A percentile compares a stretch with the other conserved stretches of the same genome.
Conservation (phyloP, 345 rosid genomes). For the Eucalyptus erythrocorys region DNA sequence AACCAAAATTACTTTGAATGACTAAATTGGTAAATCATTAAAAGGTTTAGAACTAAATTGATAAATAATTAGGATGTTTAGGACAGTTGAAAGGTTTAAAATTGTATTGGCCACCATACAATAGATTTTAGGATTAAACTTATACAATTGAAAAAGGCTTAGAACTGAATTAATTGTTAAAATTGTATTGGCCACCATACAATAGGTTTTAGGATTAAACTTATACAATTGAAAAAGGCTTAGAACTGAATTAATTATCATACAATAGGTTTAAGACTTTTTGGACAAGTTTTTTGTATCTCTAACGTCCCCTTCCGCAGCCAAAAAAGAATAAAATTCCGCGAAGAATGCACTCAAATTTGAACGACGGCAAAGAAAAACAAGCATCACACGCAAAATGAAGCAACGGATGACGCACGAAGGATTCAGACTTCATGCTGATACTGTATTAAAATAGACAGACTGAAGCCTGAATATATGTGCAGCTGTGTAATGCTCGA, state of each 20-base stretch:
- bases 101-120: not conserved
- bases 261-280: too few relatives aligned
- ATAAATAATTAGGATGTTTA: too few relatives aligned
- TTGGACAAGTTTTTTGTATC: not conserved
- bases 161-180: too few relatives aligned
- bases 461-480: not conserved
- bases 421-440: not conserved
- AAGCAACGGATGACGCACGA: not conserved
- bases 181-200: not conserved
- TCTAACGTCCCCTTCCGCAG: not conserved
- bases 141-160: too few relatives aligned
- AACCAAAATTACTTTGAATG: too few relatives aligned
- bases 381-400: not conserved
- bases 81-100: too few relatives aligned
- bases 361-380: not conserved
- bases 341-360: not conserved
- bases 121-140: too few relatives aligned
- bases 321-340: not conserved
- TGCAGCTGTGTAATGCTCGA: not conserved
- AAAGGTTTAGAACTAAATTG: too few relatives aligned
- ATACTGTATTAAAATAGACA: not conserved
- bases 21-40: rapidly evolving
- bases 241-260: too few relatives aligned
- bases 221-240: too few relatives aligned
- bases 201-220: too few relatives aligned